Evolutionary conservation across 2,329 filamentous ascomycete species (phyloP), one percentile per base, ranked within the genome.

Genomic region (Fusarium xyrophilum): DNA sequence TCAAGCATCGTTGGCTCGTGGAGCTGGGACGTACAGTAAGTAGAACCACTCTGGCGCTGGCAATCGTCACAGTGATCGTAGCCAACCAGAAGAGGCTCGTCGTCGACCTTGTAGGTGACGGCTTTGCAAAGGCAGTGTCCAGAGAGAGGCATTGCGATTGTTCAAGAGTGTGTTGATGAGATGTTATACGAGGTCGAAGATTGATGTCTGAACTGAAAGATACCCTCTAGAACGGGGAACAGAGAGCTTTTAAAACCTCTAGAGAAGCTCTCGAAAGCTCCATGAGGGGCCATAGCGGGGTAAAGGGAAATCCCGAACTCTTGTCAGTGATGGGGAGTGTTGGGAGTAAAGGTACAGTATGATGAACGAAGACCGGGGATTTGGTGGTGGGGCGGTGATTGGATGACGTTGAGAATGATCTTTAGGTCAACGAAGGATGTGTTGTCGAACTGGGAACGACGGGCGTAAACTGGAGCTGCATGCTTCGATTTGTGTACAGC

Each of bases 61-160:
- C 89, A 91, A 79, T 91, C 89, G 75, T 91, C 89, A 74, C 89
- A 91, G 82, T 91, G 89, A 76, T 91, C 90, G 77, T 91, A 91
- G 68, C 85, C 89, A 53, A 86, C 86, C 77, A 85, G 43, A 56
- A 85, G 74, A 55, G 84, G 84, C 50, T 78, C 80, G 28, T 86
- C 84, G 76, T 85, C 83, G 52, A 79, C 81, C 75, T 84, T 84
- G 84, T 93, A 93, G 76, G 89, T 91, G 79, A 91, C 86, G 74
- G 86, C 85, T 77, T 88, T 88, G 85, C 89, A 91, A 69, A 91
- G 88, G 77, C 89, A 91, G 84, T 91, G 88, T 78, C 89, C 89
- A 56, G 84, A 84, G 76, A 91, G 83, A 86, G 84, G 81, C 89
- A 91, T 91, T 66, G 68, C 87, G 80, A 62, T 54, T 63, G 42